Conservation (phyloP, 2,329 filamentous ascomycete species). For the Microdochium paspali region DNA sequence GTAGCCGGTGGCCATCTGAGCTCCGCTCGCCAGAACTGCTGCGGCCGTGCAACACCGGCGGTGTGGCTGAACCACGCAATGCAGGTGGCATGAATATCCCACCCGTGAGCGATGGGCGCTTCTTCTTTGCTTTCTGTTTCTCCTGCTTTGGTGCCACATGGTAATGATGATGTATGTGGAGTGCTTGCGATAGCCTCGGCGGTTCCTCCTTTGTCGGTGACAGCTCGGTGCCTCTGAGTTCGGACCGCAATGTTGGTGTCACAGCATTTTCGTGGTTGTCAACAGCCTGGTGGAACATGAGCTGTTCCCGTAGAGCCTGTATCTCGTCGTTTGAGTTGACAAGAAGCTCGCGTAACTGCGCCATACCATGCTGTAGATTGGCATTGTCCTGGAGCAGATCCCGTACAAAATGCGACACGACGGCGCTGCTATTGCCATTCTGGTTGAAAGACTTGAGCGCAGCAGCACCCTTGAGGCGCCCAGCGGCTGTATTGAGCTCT, state of each 20-base stretch:
- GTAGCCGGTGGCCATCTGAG: constrained; percentile 26
- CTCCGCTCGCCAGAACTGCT: neutral
- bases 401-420: constrained; percentile 93
- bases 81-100: constrained; percentile 51
- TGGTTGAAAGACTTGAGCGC: constrained; percentile 56
- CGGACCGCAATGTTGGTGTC: constrained; percentile 56
- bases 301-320: constrained; percentile 72
- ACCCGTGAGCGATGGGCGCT: constrained; percentile 54
- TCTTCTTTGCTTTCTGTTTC: constrained; percentile 58
- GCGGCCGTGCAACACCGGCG: constrained; percentile 26
- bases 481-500: constrained; percentile 71
- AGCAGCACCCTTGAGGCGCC: constrained; percentile 71
- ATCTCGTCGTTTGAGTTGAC: constrained; percentile 91
- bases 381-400: constrained; percentile 94
- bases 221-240: constrained; percentile 48
- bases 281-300: constrained; percentile 66
- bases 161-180: constrained; percentile 94
- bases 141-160: constrained; percentile 60
- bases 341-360: constrained; percentile 84
- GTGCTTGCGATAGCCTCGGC: constrained; percentile 53
- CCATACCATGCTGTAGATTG: constrained; percentile 82
- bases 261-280: constrained; percentile 24
- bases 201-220: constrained; percentile 16
- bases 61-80: constrained; percentile 24
- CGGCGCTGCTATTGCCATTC: constrained; percentile 50